A percentile compares a stretch with the other conserved stretches of the same genome.
Conservation (phyloP, 371 early-diverging fungal genomes). For the Entomophthora muscae region DNA sequence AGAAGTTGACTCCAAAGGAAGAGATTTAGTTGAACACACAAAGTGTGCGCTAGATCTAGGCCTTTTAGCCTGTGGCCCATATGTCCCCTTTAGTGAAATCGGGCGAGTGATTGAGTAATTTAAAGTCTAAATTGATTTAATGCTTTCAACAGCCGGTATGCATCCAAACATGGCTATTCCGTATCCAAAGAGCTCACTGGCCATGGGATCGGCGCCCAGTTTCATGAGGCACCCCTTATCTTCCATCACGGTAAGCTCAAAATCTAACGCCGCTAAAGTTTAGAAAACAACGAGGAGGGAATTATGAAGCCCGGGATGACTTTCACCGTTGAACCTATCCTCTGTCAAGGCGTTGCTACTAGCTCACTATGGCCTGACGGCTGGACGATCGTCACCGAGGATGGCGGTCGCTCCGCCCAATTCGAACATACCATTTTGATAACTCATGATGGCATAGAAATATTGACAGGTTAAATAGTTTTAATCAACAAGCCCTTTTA, state of each 20-base stretch:
- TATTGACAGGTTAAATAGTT: conserved; percentile 24
- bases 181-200: conserved; percentile 66
- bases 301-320: conserved; percentile 79
- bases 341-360: conserved; percentile 20
- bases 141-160: conserved; percentile 26
- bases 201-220: conserved; percentile 68
- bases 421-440: conserved; percentile 96
- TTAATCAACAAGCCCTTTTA: too few species aligned
- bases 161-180: conserved; percentile 32
- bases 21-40: conserved; percentile 49
- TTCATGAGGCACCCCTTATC: conserved; percentile 38
- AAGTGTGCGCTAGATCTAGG: conserved; percentile 68
- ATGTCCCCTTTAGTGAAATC: conserved; percentile 47
- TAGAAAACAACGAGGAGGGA: conserved; percentile 80
- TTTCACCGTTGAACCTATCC: conserved; percentile 95
- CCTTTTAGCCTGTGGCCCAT: conserved; percentile 62
- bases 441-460: conserved; percentile 79
- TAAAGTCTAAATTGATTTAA: too few species aligned
- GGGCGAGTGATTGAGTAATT: conserved; percentile 46
- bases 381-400: conserved; percentile 79
- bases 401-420: conserved; percentile 92
- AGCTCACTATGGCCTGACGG: conserved; percentile 70
- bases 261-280: too few species aligned
- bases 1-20: conserved; percentile 56
- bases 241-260: conserved; percentile 38